Base-by-base conservation (phyloP, 1,284 basidiomycete genomes). In the Trichosporon asahii region DNA sequence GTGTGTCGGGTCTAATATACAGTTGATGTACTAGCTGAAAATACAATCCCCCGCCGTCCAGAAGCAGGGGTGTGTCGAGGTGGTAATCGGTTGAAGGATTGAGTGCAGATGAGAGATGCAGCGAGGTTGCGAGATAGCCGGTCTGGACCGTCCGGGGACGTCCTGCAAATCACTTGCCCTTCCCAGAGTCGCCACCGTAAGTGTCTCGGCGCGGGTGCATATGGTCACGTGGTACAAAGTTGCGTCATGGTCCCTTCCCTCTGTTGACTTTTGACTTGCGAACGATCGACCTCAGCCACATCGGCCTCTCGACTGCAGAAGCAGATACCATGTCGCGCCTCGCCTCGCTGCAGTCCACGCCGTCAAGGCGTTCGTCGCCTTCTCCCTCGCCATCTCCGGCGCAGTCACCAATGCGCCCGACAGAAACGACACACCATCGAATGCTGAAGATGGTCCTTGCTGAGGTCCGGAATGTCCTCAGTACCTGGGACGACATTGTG, bases 351-450 rank as follows among this genome's bases (percentile, higher is more conserved):
- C 57, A 60, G 57, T 67, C 70, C 7, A 75, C 87, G 3, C 86
- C 88, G 3, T 85, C 87, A 7, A 86, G 86, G 15, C 77, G 73
- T 66, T 66, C 70, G 40, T 73, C 73, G 72, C 85, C 88, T 2
- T 78, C 82, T 0, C 82, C 84, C 0, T 86, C 82, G 64, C 83
- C 82, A 1, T 78, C 73, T 2, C 76, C 78, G 0, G 70, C 70
- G 0, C 66, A 73, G 14, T 75, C 73, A 5, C 72, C 76, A 3
- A 46, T 69, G 0, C 74, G 70, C 15, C 31, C 53, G 2, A 55
- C 46, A 2, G 81, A 82, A 65, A 80, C 81, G 40, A 80, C 79
- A 2, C 74, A 80, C 71, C 81, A 82, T 70, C 73, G 81, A 1
- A 79, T 79, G 77, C 74, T 80, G 66, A 77, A 77, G 69, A 72